Percentiles rank a stretch among this genome's conserved stretches.
Conservation (phyloP, 306 rosid genomes). For the Vigna radiata region DNA sequence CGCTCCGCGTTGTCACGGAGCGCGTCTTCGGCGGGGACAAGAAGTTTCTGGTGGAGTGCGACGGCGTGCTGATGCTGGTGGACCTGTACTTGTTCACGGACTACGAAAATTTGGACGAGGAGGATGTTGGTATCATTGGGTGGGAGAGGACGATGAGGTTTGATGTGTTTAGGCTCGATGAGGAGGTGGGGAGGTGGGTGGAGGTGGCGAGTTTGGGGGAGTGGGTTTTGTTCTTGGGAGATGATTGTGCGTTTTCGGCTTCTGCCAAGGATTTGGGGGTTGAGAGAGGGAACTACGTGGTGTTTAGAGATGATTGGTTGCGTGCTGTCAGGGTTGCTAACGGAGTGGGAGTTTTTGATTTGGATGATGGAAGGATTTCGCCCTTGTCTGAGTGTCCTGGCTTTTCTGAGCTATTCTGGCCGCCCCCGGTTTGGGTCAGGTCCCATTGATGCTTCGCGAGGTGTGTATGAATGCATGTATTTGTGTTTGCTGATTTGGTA, state of each 20-base stretch:
- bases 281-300: constrained; percentile 63
- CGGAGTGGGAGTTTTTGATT: constrained; percentile 61
- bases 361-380: constrained; percentile 54
- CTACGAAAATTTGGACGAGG: constrained; percentile 13
- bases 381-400: constrained; percentile 59
- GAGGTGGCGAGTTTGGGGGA: constrained; percentile 65
- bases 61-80: constrained; percentile 70
- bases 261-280: constrained; percentile 54
- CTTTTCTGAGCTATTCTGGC: constrained; percentile 72
- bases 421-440: constrained; percentile 71
- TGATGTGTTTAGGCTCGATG: constrained; percentile 58
- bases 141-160: constrained; percentile 66
- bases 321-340: constrained; percentile 34
- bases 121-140: not conserved
- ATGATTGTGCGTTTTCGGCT: constrained; percentile 73
- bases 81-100: constrained; percentile 55
- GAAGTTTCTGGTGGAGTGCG: constrained; percentile 74
- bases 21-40: constrained; percentile 90
- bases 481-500: no score
- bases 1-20: constrained; percentile 54
- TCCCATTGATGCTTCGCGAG: not conserved
- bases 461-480: not conserved
- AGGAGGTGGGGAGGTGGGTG: constrained; percentile 62
- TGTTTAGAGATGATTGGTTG: constrained; percentile 65
- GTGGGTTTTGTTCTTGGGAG: constrained; percentile 74